Base-by-base conservation (phyloP, 345 rosid genomes). In the Melaleuca alternifolia region DNA sequence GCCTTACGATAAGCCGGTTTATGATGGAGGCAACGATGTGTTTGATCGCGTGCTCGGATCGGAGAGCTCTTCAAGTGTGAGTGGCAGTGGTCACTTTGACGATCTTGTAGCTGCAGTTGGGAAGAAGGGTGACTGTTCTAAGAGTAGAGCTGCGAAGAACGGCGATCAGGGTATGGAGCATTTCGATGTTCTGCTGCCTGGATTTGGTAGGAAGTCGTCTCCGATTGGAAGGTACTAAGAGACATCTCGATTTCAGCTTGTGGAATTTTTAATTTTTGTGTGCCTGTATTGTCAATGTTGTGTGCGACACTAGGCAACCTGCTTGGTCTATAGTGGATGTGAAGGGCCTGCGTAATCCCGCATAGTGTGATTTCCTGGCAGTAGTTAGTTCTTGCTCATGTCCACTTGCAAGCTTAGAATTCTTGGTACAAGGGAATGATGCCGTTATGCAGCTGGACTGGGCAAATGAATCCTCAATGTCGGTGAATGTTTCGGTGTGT, bases 1-100 rank as follows among this genome's bases (percentile, higher is more conserved):
- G 59, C 86, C 89, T 65, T 87, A 59, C 84, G 93, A 89, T 62
- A 88, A 85, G 90, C 93, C 93, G 13, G 90, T 90, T n/a, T 90
- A 88, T 14, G 90, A 88, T 57, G 88, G 65, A 5, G 92, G 88
- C 30, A 87, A 85, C 56, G 85, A 89, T 61, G 91, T 53, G 85
- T 88, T 89, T 13, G 90, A 83, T 24, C 41, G 76, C 21, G 82
- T 48, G 87, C 48, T 71, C 48, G 81, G 81, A 37, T 71, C 48
- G 81, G 37, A 37, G 81, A 23, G 26, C 7, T 71, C 81, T 71
- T 71, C 48, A 9, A 75, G 86, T 37, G 65, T 84, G 57, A 84
- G 84, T 10, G 85, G 85, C 16, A 57, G 82, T 28, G 84, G 83
- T 52, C 84, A 50, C 30, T 86, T 91, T 52, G 93, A 92, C 82